Base-by-base conservation (phyloP, 805 yeast species). In the Lipomyces spencermartinsiae region DNA sequence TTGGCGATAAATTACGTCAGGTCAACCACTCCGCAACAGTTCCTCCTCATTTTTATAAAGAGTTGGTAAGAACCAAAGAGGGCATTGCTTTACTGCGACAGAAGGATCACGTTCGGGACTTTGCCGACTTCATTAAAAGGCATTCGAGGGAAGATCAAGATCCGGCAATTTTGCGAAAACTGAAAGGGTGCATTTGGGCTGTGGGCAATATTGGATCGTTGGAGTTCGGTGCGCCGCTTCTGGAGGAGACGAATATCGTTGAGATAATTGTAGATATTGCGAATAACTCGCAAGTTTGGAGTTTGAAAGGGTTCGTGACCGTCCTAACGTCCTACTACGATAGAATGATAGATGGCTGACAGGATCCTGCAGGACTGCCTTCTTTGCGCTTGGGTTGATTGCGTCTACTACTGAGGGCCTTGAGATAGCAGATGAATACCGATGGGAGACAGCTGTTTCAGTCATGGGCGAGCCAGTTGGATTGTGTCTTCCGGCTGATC, bases 181-280 rank as follows among this genome's bases (percentile, higher is more conserved):
- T 94, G 33, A 92, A 91, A 75, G 91, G 93, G 10, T 86, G 89
- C 43, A 74, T 94, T 46, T 94, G 98, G 98, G 88, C 96, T 1
- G 82, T 92, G 43, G 98, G 97, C 0, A 88, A 89, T 73, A 87
- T 93, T 37, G 93, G 93, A 1, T 85, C 93, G 0, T 85, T 92
- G 0, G 84, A 84, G 9, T 79, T 83, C 62, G 98, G 98, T 0
- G 87, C 90, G 19, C 80, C 83, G 19, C 79, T 89, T 56, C 73
- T 88, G 49, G 91, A 87, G 67, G 83, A 83, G 43, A 59, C 76
- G 25, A 84, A 85, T 1, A 78, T 86, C 65, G 82, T 86, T 51
- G 82, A 83, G 69, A 85, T 86, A 59, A 82, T 94, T 12, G 80
- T 88, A 1, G 78, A 77, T 9, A 81, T 90, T 43, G 83, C 87